Conservation (phyloP, 1,284 basidiomycete species). For the Mrakiaceae sp. region DNA sequence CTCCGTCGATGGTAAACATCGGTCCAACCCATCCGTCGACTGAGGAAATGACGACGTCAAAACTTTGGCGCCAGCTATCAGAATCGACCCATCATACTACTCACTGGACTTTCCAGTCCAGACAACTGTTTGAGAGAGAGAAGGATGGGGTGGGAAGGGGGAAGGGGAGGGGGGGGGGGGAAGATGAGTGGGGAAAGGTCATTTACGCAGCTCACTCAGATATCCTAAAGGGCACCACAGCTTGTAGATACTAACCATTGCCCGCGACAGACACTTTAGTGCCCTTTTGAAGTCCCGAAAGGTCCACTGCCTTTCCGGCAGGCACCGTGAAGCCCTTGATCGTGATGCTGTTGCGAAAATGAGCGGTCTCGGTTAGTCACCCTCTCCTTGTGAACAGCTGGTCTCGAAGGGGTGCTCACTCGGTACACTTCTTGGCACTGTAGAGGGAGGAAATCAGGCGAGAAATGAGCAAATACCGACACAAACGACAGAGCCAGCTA, state of each 20-base stretch:
- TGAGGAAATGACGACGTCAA: background rate
- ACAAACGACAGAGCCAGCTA: too few species aligned
- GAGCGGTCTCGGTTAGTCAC: background rate
- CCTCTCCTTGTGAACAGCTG: background rate
- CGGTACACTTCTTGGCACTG: background rate
- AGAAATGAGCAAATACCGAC: background rate
- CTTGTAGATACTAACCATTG: background rate
- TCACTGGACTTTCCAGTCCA: too few species aligned
- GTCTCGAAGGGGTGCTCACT: background rate
- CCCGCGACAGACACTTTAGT: background rate
- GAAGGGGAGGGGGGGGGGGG: too few species aligned
- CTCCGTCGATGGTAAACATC: background rate
- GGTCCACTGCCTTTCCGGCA: background rate
- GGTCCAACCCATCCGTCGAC: background rate
- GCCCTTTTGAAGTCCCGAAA: background rate
- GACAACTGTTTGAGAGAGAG: too few species aligned
- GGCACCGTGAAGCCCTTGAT: background rate
- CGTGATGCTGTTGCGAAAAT: background rate
- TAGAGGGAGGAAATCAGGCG: background rate
- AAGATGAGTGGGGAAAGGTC: too few species aligned
- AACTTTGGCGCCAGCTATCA: too few species aligned
- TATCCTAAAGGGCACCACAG: too few species aligned
- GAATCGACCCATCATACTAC: too few species aligned
- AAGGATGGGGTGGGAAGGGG: too few species aligned
- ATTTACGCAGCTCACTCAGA: too few species aligned